A percentile compares a stretch with the other conserved stretches of the same genome.
Conservation (phyloP, 148 eudicot genomes). For the Cornus florida region DNA sequence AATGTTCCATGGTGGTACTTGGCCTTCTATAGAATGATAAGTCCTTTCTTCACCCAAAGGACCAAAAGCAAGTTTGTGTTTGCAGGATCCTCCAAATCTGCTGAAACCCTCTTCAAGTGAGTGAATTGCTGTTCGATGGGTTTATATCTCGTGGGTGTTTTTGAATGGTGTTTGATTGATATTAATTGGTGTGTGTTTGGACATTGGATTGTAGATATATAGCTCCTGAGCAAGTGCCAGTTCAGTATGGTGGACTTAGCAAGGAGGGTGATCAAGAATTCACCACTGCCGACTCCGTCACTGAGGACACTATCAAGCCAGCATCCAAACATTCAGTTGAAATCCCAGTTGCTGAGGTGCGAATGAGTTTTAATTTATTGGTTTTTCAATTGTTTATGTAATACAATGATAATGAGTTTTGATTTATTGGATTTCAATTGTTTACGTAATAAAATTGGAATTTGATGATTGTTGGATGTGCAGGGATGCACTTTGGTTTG, state of each 20-base stretch:
- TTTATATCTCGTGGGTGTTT: not conserved
- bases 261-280: conserved; percentile 27
- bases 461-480: not conserved
- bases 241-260: conserved; percentile 37
- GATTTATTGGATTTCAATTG: too few relatives aligned
- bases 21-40: conserved; percentile 32
- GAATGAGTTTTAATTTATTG: not conserved
- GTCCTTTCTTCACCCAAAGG: conserved; percentile 39
- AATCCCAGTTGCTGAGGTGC: conserved; percentile 45
- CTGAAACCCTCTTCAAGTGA: conserved; percentile 50
- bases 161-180: not conserved
- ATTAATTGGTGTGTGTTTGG: not conserved
- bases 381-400: too few relatives aligned
- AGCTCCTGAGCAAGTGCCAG: conserved; percentile 38
- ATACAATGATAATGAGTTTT: not conserved
- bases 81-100: conserved; percentile 41
- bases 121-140: not conserved
- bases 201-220: conserved; percentile 23
- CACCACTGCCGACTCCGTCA: conserved; percentile 19
- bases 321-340: conserved; percentile 33
- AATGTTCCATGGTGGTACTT: conserved; percentile 68
- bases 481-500: conserved; percentile 23
- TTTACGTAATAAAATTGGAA: too few relatives aligned
- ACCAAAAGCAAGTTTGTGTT: conserved; percentile 21
- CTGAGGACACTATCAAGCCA: conserved; percentile 29